Percentiles rank a stretch among this genome's conserved stretches.
phyloP scores from a whole-genome alignment of 352 stramenopile species.

The Blastocystis hominis region DNA sequence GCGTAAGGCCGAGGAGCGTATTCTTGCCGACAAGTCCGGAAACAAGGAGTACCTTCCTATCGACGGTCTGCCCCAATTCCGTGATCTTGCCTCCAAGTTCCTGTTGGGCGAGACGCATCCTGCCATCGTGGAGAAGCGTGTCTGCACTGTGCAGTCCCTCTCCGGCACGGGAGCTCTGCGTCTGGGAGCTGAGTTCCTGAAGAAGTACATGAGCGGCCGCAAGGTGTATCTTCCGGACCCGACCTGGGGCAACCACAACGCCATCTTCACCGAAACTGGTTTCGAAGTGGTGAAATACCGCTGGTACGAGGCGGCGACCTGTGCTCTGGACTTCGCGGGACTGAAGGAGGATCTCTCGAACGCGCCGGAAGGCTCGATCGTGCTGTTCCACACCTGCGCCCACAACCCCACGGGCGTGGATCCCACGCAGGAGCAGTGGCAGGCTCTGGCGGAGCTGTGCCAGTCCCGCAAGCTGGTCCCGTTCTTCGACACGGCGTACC shows the following conservation, averaged over 20 bases:
- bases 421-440: conserved; percentile 78
- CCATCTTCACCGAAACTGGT: conserved; percentile 67
- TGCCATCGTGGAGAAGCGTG: conserved; percentile 70
- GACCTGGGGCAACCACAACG: conserved; percentile 85
- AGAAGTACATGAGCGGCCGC: conserved; percentile 69
- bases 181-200: conserved; percentile 77
- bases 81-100: conserved; percentile 76
- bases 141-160: conserved; percentile 78
- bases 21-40: conserved; percentile 66
- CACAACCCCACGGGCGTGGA: conserved; percentile 81
- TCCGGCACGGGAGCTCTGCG: conserved; percentile 78
- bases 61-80: conserved; percentile 67
- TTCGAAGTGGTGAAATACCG: conserved; percentile 60
- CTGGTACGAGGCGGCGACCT: conserved; percentile 61
- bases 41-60: conserved; percentile 62
- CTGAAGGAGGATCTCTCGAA: conserved; percentile 74
- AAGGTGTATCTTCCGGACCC: conserved; percentile 80
- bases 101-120: conserved; percentile 74
- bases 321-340: conserved; percentile 71
- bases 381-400: conserved; percentile 80
- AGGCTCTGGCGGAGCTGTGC: conserved; percentile 74
- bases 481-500: conserved; percentile 86
- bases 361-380: conserved; percentile 73
- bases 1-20: conserved; percentile 73
- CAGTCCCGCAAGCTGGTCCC: conserved; percentile 76